Evolutionary conservation across 805 yeast genomes (phyloP).

Genomic region (Candida palmyrensis): DNA sequence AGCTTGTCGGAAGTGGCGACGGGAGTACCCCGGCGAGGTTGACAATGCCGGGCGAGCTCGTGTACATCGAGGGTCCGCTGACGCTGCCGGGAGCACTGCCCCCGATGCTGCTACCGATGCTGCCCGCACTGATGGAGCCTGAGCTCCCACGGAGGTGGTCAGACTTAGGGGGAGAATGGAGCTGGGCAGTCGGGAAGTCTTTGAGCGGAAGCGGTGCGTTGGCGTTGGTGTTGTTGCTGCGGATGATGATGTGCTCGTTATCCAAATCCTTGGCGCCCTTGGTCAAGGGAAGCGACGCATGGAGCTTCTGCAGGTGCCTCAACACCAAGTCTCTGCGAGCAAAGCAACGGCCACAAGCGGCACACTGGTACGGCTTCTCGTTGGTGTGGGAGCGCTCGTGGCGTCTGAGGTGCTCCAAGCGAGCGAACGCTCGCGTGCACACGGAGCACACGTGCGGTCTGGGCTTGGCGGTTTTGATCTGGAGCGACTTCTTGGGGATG

Average conservation of each 20-base stretch:
- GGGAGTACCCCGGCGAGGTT: slow-evolving; percentile 11
- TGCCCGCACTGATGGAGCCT: not conserved
- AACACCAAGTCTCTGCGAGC: slow-evolving; percentile 85
- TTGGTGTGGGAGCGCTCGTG: slow-evolving; percentile 94
- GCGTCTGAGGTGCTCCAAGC: slow-evolving; percentile 89
- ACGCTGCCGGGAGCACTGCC: not conserved
- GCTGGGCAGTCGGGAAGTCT: slow-evolving; percentile 1
- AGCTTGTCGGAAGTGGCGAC: slow-evolving; percentile 20
- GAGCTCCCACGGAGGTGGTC: not conserved
- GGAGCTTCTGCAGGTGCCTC: slow-evolving; percentile 93
- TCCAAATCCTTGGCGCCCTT: slow-evolving; percentile 21
- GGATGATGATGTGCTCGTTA: slow-evolving; percentile 48
- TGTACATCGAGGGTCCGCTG: not conserved
- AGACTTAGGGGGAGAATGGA: slow-evolving; percentile 3
- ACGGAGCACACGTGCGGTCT: slow-evolving; percentile 87
- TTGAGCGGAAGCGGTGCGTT: slow-evolving; percentile 41
- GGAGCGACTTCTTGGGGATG: slow-evolving; percentile 79
- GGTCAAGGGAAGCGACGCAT: slow-evolving; percentile 46
- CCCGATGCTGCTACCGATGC: not conserved
- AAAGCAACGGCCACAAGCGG: slow-evolving; percentile 93
- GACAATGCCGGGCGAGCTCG: not conserved
- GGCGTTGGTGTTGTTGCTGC: slow-evolving; percentile 46
- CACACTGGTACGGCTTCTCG: slow-evolving; percentile 94
- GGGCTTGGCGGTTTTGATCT: slow-evolving; percentile 87
- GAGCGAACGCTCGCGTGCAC: slow-evolving; percentile 93